Percentiles rank a stretch among this genome's conserved stretches.
phyloP scores from a whole-genome alignment of 768 basidiomycete genomes.

The Termitomyces sp. region DNA sequence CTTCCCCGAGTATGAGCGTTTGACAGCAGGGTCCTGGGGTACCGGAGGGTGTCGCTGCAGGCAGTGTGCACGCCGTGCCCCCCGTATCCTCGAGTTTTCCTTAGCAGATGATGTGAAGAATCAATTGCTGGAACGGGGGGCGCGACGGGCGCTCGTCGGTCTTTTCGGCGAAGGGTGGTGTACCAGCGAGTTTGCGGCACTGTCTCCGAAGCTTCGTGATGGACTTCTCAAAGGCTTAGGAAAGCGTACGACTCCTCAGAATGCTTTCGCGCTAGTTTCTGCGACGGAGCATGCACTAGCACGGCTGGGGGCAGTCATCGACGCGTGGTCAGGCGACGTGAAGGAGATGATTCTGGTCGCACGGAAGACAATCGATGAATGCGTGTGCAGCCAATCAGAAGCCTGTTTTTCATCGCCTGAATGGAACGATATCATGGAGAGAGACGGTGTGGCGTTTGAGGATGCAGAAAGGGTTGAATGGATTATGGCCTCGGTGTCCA shows the following conservation, averaged over 20 bases:
- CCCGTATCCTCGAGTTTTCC: constrained; percentile 83
- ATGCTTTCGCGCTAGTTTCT: constrained; percentile 67
- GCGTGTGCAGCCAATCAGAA: constrained; percentile 56
- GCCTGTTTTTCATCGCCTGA: constrained; percentile 65
- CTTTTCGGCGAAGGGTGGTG: constrained; percentile 91
- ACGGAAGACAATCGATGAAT: constrained; percentile 59
- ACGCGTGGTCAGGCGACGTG: constrained; percentile 68
- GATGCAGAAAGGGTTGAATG: constrained; percentile 77
- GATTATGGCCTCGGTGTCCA: constrained; percentile 62
- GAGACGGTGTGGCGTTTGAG: constrained; percentile 70
- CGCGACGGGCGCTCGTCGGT: constrained; percentile 72
- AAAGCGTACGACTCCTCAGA: constrained; percentile 63
- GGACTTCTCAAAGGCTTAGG: constrained; percentile 69
- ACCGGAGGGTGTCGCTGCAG: constrained; percentile 81
- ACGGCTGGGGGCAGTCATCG: constrained; percentile 54
- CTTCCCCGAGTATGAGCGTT: constrained; percentile 73
- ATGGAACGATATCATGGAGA: constrained; percentile 73
- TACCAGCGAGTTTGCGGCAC: constrained; percentile 70
- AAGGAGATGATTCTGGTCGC: constrained; percentile 66
- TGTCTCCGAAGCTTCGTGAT: constrained; percentile 65
- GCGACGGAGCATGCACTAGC: constrained; percentile 59
- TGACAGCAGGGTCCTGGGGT: constrained; percentile 77
- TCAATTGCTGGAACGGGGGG: constrained; percentile 62
- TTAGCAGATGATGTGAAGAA: constrained; percentile 75
- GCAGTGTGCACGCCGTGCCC: constrained; percentile 77